Conservation (phyloP, 73 alveolate genomes). For the Paramecium sonneborni region DNA sequence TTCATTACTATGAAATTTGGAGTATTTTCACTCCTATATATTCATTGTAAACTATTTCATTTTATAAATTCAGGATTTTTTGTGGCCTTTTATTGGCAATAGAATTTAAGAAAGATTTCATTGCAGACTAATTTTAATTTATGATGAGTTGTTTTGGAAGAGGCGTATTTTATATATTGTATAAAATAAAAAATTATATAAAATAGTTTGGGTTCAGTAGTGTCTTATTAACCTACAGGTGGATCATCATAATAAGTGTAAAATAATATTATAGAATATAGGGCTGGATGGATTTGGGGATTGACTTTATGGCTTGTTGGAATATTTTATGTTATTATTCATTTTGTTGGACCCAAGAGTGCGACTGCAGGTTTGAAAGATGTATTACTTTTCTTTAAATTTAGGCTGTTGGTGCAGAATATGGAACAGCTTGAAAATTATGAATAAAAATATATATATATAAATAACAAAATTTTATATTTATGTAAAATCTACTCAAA, state of each 20-base stretch:
- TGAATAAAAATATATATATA: not conserved
- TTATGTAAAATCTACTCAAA: not conserved
- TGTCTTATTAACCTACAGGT: not conserved
- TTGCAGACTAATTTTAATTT: slow-evolving; percentile 8
- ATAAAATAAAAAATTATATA: not conserved
- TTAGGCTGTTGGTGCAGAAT: not conserved
- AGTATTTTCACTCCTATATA: slow-evolving; percentile 11
- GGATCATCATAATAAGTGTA: not conserved
- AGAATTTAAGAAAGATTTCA: slow-evolving; percentile 10
- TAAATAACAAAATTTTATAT: not conserved
- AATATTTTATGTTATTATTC: not conserved
- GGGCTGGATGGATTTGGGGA: slow-evolving; percentile 33
- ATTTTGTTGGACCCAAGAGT: not conserved
- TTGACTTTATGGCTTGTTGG: slow-evolving; percentile 7
- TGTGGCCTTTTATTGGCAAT: not conserved
- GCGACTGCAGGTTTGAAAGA: not conserved
- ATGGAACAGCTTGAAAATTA: slow-evolving; percentile 10
- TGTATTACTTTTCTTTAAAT: not conserved
- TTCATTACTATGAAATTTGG: not conserved
- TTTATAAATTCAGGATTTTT: not conserved
- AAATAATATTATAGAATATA: not conserved
- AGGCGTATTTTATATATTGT: slow-evolving; percentile 46
- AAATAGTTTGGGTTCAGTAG: slow-evolving; percentile 48
- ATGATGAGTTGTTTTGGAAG: slow-evolving; percentile 38
- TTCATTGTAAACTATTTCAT: not conserved